These are phyloP conservation scores for Leishmania braziliensis DNA, from an alignment of 208 protist species.

Conservation along the genomic window DNA sequence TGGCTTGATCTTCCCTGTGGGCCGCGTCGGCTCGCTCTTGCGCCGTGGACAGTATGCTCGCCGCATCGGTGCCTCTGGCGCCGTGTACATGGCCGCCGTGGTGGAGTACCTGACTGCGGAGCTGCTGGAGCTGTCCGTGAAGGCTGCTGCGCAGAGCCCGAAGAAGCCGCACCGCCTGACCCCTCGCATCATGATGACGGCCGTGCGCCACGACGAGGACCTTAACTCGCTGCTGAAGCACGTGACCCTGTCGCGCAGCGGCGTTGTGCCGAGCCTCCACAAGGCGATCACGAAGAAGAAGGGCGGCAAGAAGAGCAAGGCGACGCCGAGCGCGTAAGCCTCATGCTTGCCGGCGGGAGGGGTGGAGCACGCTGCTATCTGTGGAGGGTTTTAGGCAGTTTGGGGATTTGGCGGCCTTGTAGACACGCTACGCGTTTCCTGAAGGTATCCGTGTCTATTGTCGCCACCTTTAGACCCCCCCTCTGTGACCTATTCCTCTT, in stretches of 20 bases:
- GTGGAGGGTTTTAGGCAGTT: constrained; percentile 1
- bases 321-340: constrained; percentile 32
- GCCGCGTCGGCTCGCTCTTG: constrained; percentile 96
- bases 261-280: constrained; percentile 80
- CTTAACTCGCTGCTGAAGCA: constrained; percentile 45
- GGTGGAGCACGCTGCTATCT: constrained; percentile 28
- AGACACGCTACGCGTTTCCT: too few species aligned
- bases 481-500: background rate
- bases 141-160: constrained; percentile 62
- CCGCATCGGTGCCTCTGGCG: constrained; percentile 97
- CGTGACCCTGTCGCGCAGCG: constrained; percentile 78
- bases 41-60: constrained; percentile 95
- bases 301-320: constrained; percentile 53
- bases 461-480: background rate
- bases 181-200: constrained; percentile 74
- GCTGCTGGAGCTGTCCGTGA: constrained; percentile 84
- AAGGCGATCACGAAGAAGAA: constrained; percentile 84
- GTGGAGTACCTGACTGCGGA: constrained; percentile 97
- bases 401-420: too few species aligned
- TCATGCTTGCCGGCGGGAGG: background rate
- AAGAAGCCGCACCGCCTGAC: constrained; percentile 77
- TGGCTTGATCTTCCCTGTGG: constrained; percentile 99
- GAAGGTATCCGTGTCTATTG: too few species aligned
- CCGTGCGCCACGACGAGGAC: constrained; percentile 85
- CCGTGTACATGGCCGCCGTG: constrained; percentile 98